Percentiles rank a stretch among this genome's conserved stretches.
Conservation (phyloP, 2,329 filamentous ascomycete species). For the Cadophora gregata region DNA sequence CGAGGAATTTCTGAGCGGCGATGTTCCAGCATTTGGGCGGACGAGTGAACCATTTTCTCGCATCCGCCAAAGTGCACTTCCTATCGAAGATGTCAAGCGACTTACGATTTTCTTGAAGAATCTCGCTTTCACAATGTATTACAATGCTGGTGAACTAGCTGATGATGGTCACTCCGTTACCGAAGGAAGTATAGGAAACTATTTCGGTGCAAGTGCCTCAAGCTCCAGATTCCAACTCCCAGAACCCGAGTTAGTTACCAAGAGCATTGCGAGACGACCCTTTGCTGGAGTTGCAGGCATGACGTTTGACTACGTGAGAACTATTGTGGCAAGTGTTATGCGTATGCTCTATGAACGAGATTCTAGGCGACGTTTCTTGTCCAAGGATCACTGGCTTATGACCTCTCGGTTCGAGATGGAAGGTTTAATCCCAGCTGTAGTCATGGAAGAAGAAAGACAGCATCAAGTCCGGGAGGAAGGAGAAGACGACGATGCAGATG, state of each 20-base stretch:
- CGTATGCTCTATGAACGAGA: constrained; percentile 93
- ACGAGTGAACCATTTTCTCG: constrained; percentile 52
- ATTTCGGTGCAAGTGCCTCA: constrained; percentile 47
- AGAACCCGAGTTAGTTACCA: constrained; percentile 26
- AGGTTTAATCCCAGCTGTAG: constrained; percentile 84
- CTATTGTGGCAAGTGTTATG: constrained; percentile 79
- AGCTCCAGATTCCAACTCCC: constrained; percentile 32
- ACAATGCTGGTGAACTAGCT: constrained; percentile 73
- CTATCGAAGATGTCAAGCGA: constrained; percentile 71
- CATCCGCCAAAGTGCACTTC: constrained; percentile 69
- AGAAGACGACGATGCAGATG: constrained; percentile 55
- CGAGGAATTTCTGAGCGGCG: constrained; percentile 84
- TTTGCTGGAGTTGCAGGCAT: constrained; percentile 72
- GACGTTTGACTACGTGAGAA: constrained; percentile 78
- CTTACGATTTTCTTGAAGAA: constrained; percentile 89
- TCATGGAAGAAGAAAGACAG: constrained; percentile 84
- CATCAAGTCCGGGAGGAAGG: constrained; percentile 69
- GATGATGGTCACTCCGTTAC: constrained; percentile 47
- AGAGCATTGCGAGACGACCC: constrained; percentile 46
- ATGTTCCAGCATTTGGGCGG: constrained; percentile 49
- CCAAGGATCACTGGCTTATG: constrained; percentile 92
- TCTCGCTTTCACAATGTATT: constrained; percentile 86
- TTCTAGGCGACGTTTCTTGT: constrained; percentile 84
- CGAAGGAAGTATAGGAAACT: constrained; percentile 52
- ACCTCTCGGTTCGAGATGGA: constrained; percentile 85